Conservation (phyloP, 2,329 filamentous ascomycete genomes). For the Colletotrichum sp. region DNA sequence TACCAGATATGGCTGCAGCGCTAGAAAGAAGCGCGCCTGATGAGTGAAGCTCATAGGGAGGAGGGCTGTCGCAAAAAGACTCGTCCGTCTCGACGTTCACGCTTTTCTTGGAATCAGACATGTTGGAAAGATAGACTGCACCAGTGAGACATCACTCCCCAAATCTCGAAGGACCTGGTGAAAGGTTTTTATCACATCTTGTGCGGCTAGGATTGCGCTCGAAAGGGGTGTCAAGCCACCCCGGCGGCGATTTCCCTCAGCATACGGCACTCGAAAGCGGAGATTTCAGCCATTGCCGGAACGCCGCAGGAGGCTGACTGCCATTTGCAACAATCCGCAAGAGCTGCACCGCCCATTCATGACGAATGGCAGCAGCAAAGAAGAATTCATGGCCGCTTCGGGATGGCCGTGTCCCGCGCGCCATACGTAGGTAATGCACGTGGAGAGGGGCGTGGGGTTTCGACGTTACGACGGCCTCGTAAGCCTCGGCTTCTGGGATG, state of each 20-base stretch:
- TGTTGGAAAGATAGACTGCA: not conserved
- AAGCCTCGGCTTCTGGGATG: not conserved
- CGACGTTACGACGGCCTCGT: not conserved
- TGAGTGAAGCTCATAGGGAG: constrained; percentile 5
- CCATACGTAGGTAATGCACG: not conserved
- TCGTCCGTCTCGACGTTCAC: not conserved
- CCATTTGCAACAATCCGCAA: not conserved
- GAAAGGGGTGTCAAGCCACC: not conserved
- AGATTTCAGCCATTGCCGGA: not conserved
- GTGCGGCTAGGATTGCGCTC: fast-evolving
- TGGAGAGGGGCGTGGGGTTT: not conserved
- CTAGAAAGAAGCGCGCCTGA: constrained; percentile 2
- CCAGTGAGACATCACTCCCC: not conserved
- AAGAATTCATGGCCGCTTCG: not conserved
- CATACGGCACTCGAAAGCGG: not conserved
- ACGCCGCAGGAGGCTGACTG: not conserved
- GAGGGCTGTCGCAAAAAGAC: not conserved
- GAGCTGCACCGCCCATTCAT: not conserved
- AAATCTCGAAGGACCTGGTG: not conserved
- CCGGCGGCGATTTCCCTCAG: not conserved
- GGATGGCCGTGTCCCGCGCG: not conserved
- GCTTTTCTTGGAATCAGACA: not conserved
- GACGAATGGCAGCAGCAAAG: not conserved
- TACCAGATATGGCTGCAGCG: not conserved
- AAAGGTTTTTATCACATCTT: not conserved